phyloP scores from a whole-genome alignment of 2,329 filamentous ascomycete species.

The Arthrobotrys conoides region DNA sequence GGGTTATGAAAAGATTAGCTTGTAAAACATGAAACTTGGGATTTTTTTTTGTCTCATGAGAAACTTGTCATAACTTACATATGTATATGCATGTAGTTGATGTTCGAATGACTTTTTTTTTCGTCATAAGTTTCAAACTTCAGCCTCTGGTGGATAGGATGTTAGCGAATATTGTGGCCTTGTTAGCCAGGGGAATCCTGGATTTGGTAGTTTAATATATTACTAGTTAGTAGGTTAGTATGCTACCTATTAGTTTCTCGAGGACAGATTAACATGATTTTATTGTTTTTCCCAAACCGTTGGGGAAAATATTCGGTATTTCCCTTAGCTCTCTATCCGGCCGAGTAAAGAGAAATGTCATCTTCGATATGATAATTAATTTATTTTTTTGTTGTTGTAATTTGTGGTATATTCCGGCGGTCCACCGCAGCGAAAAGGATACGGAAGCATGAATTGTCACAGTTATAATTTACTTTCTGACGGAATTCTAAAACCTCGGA shows the following conservation, averaged over 20 bases:
- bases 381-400: neutral
- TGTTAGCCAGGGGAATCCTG: constrained; percentile 9
- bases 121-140: neutral
- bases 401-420: constrained; percentile 25
- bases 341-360: neutral
- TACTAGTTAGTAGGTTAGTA: neutral
- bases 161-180: neutral
- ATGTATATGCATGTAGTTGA: too few species aligned
- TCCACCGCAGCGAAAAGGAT: neutral
- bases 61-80: constrained; percentile 1
- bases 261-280: neutral
- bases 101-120: neutral
- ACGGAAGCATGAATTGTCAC: constrained; percentile 24
- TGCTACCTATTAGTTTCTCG: neutral
- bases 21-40: constrained; percentile 5
- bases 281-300: constrained; percentile 16
- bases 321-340: constrained; percentile 6
- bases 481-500: constrained; percentile 11
- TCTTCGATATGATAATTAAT: too few species aligned
- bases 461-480: constrained; percentile 20
- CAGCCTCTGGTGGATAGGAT: constrained; percentile 3
- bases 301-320: constrained; percentile 14
- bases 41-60: neutral
- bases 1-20: neutral
- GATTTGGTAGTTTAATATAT: neutral